Evolutionary conservation across 495 filamentous ascomycete species (phyloP).

Genomic region (Trichoderma virens): DNA sequence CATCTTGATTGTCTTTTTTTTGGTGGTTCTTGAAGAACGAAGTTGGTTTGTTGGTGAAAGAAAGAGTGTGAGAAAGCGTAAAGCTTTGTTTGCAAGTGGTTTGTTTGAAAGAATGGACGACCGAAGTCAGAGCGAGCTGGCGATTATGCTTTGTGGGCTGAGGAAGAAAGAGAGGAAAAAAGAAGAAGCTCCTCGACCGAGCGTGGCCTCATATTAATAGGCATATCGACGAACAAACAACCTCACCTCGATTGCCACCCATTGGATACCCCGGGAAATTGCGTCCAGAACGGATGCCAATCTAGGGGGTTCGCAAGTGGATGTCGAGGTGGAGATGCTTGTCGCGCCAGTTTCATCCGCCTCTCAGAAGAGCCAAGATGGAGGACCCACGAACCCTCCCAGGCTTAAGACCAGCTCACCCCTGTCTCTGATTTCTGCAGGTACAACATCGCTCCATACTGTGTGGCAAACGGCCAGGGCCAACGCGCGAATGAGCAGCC

Average conservation of each 20-base stretch:
- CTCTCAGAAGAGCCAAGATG: not conserved
- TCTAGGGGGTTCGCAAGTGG: constrained; percentile 10
- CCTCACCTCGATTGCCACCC: constrained; percentile 9
- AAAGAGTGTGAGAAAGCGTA: constrained; percentile 26
- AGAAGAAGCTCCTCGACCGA: constrained; percentile 16
- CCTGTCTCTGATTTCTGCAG: not conserved
- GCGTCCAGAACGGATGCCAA: constrained; percentile 6
- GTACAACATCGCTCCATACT: constrained; percentile 2
- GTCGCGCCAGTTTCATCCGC: constrained; percentile 9
- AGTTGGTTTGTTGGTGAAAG: constrained; percentile 5
- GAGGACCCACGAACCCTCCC: not conserved
- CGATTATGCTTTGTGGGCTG: constrained; percentile 31
- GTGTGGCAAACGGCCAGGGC: not conserved
- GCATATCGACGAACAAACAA: constrained; percentile 6
- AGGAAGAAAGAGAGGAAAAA: constrained; percentile 27
- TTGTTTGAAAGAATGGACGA: constrained; percentile 41
- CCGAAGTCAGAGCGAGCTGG: constrained; percentile 38
- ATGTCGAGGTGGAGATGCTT: constrained; percentile 5
- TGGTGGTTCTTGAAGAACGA: constrained; percentile 19
- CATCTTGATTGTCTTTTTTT: constrained; percentile 38
- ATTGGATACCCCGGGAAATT: constrained; percentile 24
- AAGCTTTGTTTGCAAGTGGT: constrained; percentile 22
- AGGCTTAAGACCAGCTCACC: not conserved
- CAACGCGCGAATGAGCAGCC: not conserved
- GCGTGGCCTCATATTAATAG: constrained; percentile 36